These are phyloP conservation scores for Chlorophyllum brunneum DNA, from an alignment of 768 basidiomycete genomes.

Conservation along the genomic window DNA sequence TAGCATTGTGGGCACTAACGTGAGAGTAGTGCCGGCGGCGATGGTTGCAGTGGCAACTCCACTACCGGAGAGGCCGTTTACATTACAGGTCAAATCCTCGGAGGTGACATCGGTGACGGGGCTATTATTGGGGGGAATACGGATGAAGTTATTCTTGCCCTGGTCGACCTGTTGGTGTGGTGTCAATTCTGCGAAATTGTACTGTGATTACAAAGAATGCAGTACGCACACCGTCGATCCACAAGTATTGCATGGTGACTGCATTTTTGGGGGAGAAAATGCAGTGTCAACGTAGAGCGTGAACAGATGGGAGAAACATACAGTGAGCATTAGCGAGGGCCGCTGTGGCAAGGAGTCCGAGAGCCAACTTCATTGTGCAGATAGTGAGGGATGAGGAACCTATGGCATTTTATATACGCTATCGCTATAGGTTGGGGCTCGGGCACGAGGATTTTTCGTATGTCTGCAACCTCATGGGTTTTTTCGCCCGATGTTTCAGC, in stretches of 20 bases:
- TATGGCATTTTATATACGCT: too few relatives aligned
- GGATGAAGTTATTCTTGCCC: slow-evolving; percentile 41
- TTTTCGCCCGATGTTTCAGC: too few relatives aligned
- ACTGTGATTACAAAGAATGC: not conserved
- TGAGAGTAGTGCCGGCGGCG: slow-evolving; percentile 40
- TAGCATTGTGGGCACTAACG: too few relatives aligned
- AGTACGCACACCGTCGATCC: slow-evolving; percentile 39
- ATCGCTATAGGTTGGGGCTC: too few relatives aligned
- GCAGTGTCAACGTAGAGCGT: not conserved
- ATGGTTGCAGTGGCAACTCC: slow-evolving; percentile 36
- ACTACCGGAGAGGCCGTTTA: slow-evolving; percentile 34
- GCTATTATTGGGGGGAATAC: slow-evolving; percentile 49
- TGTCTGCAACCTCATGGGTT: too few relatives aligned
- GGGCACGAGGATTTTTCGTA: too few relatives aligned
- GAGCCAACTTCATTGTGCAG: slow-evolving; percentile 37
- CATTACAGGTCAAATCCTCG: slow-evolving; percentile 49
- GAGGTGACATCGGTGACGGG: slow-evolving; percentile 53
- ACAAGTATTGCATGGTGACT: slow-evolving; percentile 49
- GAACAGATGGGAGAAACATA: not conserved
- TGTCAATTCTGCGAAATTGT: not conserved
- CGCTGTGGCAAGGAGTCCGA: slow-evolving; percentile 30
- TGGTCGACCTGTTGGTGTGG: slow-evolving; percentile 36
- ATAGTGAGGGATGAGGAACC: too few relatives aligned
- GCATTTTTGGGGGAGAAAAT: too few relatives aligned
- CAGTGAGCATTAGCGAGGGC: slow-evolving; percentile 38